These are phyloP conservation scores for Arbutus unedo DNA, from an alignment of 148 eudicot genomes.

Conservation along the genomic window DNA sequence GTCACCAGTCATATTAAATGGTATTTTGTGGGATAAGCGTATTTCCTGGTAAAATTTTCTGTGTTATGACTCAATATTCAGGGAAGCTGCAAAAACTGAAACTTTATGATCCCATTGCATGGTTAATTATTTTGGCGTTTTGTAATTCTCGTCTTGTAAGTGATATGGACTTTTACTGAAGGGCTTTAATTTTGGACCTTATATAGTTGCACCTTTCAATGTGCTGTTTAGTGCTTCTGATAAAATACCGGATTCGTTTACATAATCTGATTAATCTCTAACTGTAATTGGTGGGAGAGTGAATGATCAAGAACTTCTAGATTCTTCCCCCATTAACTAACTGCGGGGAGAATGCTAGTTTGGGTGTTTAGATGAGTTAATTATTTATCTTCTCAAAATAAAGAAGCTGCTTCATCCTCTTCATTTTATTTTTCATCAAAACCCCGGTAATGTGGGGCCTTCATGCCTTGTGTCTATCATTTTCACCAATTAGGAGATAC, in stretches of 20 bases:
- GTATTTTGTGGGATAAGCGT: not conserved
- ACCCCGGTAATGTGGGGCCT: not conserved
- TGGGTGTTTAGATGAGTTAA: conserved; percentile 7
- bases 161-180: not conserved
- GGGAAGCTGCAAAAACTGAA: not conserved
- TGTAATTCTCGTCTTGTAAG: not conserved
- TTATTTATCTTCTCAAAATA: not conserved
- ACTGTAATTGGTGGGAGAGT: too few relatives aligned
- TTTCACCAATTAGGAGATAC: not conserved
- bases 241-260: not conserved
- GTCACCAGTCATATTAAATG: not conserved
- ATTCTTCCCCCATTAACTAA: not conserved
- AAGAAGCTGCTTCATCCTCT: not conserved
- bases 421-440: not conserved
- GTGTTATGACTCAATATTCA: not conserved
- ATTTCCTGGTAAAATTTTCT: not conserved
- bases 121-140: not conserved
- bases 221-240: not conserved
- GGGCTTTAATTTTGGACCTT: not conserved
- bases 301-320: not conserved
- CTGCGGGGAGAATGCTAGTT: not conserved
- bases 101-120: not conserved
- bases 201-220: not conserved
- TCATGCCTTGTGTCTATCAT: not conserved
- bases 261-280: not conserved